A percentile compares a stretch with the other conserved stretches of the same genome.
Evolutionary conservation across 164 flowering plant genomes (phyloP).

Genomic region (Vitis rotundifolia): DNA sequence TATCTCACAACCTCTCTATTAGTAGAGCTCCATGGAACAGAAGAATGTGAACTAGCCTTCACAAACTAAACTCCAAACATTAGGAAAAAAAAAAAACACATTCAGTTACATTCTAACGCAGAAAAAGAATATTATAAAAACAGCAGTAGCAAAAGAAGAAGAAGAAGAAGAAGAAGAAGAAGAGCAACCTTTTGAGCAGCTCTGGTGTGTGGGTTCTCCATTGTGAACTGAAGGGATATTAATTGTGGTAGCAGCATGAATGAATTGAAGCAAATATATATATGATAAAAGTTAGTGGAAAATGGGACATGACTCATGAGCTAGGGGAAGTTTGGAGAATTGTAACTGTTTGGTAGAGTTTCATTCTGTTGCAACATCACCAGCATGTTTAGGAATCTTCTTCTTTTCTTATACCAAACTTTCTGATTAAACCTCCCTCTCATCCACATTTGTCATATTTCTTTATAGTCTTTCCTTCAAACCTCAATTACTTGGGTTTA

Average conservation of each 20-base stretch:
- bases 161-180: background rate
- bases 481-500: background rate
- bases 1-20: constrained; percentile 26
- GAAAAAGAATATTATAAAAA: too few relatives aligned
- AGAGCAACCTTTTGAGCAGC: constrained; percentile 29
- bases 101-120: background rate
- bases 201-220: constrained; percentile 27
- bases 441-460: constrained; percentile 19
- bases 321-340: constrained; percentile 29
- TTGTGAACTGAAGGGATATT: background rate
- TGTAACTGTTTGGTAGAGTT: constrained; percentile 23
- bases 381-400: constrained; percentile 20
- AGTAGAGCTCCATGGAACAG: constrained; percentile 21
- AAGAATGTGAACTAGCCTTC: constrained; percentile 30
- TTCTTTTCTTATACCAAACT: constrained; percentile 44
- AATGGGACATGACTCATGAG: too few relatives aligned
- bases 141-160: background rate
- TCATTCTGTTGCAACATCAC: constrained; percentile 41
- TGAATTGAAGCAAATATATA: constrained; percentile 14
- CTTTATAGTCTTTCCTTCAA: constrained; percentile 13
- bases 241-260: background rate
- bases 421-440: constrained; percentile 57
- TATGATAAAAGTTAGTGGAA: background rate
- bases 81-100: constrained; percentile 1
- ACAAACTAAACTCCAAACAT: constrained; percentile 7